Conservation (phyloP, 768 basidiomycete species). For the Hypholoma sublateritium region DNA sequence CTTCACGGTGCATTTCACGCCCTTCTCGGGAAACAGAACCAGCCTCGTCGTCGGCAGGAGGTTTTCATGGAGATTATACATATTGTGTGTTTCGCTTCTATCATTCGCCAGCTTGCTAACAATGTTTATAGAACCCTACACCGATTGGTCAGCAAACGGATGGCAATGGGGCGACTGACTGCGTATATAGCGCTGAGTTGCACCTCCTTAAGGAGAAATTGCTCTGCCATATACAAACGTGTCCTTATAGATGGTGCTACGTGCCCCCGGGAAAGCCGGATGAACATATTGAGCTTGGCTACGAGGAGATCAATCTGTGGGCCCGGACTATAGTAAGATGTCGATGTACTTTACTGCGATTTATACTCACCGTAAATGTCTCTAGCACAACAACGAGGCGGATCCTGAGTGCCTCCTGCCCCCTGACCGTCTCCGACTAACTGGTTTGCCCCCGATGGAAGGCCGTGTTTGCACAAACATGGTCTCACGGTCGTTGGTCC, state of each 20-base stretch:
- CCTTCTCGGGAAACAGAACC: no score
- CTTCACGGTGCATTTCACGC: no score
- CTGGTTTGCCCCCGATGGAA: background rate
- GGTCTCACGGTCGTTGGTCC: background rate
- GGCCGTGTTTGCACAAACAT: background rate
- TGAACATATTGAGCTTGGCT: background rate
- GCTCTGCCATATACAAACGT: background rate
- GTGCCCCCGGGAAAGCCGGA: background rate
- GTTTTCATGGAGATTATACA: no score
- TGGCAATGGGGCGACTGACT: background rate
- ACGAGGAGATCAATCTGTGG: background rate
- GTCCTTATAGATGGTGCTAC: background rate
- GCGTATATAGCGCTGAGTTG: background rate
- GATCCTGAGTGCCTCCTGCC: slow-evolving; percentile 6
- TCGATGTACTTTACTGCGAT: background rate
- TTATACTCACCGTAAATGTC: background rate
- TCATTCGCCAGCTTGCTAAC: no score
- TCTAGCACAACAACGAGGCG: slow-evolving; percentile 2
- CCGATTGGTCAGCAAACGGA: no score
- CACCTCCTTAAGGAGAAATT: background rate
- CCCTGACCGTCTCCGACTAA: background rate
- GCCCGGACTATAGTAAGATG: background rate
- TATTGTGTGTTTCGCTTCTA: no score
- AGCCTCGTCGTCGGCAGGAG: no score
- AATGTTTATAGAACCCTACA: no score